Percentiles rank a stretch among this genome's conserved stretches.
phyloP scores from a whole-genome alignment of 768 basidiomycete species.

The Hericium erinaceus region DNA sequence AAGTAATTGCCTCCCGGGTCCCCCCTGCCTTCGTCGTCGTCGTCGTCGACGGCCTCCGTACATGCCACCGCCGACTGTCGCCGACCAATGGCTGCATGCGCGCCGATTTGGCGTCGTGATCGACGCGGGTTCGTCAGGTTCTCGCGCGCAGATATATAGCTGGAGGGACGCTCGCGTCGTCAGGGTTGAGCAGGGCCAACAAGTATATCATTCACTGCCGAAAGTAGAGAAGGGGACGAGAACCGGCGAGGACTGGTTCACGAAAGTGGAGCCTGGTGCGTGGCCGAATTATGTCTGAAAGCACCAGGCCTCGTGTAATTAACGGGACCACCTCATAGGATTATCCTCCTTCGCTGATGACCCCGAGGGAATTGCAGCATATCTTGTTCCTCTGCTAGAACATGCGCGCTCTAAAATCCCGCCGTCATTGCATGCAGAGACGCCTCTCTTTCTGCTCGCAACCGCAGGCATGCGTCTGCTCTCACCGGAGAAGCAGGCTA shows the following conservation, averaged over 20 bases:
- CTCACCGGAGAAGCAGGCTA: conserved; percentile 53
- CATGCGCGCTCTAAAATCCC: conserved; percentile 82
- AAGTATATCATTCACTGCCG: conserved; percentile 52
- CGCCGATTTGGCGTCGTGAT: conserved; percentile 91
- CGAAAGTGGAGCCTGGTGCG: conserved; percentile 90
- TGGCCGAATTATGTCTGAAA: conserved; percentile 5
- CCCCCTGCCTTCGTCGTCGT: neutral
- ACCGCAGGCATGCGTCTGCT: conserved; percentile 97
- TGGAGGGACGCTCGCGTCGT: conserved; percentile 78
- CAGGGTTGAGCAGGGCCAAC: conserved; percentile 39
- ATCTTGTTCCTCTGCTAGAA: conserved; percentile 74
- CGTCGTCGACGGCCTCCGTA: neutral
- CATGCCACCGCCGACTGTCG: conserved; percentile 70
- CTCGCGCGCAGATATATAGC: conserved; percentile 91
- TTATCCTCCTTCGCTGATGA: conserved; percentile 73
- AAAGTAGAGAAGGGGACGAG: conserved; percentile 88
- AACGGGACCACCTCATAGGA: conserved; percentile 36
- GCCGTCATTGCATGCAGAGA: conserved; percentile 73
- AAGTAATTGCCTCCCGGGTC: neutral
- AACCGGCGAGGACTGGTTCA: conserved; percentile 75
- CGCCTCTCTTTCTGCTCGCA: conserved; percentile 89
- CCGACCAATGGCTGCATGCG: conserved; percentile 67
- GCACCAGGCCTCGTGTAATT: neutral
- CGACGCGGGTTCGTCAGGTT: conserved; percentile 97
- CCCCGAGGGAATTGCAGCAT: conserved; percentile 58